Conservation (phyloP, 2,329 filamentous ascomycete genomes). For the Fusarium sp. region DNA sequence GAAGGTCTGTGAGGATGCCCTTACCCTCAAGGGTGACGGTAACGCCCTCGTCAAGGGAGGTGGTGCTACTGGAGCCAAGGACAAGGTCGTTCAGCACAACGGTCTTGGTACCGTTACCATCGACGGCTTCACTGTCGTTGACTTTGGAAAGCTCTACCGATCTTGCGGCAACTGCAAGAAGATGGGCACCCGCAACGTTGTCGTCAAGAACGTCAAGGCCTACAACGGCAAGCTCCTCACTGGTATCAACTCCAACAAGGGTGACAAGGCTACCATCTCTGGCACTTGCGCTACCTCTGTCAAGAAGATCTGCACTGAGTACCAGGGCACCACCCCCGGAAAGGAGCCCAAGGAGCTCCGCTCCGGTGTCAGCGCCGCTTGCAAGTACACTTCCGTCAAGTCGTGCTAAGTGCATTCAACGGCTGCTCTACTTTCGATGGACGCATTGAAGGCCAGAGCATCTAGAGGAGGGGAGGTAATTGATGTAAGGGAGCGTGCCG, state of each 20-base stretch:
- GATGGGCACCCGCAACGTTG: conserved; percentile 39
- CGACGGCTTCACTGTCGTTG: conserved; percentile 37
- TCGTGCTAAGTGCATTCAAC: conserved; percentile 28
- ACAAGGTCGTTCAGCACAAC: conserved; percentile 43
- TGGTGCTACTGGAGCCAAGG: conserved; percentile 34
- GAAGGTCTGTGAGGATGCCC: conserved; percentile 39
- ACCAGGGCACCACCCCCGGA: conserved; percentile 35
- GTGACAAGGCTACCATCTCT: conserved; percentile 31
- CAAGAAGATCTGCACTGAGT: conserved; percentile 40
- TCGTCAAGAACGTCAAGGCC: conserved; percentile 38
- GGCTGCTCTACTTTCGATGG: background rate
- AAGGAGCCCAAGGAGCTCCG: conserved; percentile 40
- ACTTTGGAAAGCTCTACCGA: conserved; percentile 42
- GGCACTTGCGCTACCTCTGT: conserved; percentile 33
- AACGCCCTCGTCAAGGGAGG: conserved; percentile 35
- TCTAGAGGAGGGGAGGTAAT: background rate
- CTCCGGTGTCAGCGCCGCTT: conserved; percentile 33
- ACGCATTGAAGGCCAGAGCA: background rate
- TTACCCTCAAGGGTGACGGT: conserved; percentile 34
- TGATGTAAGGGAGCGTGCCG: background rate
- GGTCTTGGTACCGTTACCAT: conserved; percentile 39
- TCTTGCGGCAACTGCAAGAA: conserved; percentile 42
- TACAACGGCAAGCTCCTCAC: conserved; percentile 40
- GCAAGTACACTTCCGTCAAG: conserved; percentile 37
- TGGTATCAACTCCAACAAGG: conserved; percentile 42